Base-by-base conservation (phyloP, 257 asterid species). In the Galeopsis tetrahit region DNA sequence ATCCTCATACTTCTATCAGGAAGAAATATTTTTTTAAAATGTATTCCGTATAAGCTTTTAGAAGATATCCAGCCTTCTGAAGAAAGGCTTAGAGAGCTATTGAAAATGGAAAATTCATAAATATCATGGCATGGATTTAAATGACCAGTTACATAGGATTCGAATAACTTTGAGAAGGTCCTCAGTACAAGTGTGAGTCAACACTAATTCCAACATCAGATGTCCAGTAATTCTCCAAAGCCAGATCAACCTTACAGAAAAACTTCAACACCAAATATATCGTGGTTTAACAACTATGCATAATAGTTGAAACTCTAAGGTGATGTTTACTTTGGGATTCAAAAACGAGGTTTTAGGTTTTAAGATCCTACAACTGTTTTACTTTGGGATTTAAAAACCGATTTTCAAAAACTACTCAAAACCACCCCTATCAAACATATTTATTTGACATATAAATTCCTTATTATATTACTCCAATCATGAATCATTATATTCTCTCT, bases 11-110 rank as follows among this genome's bases (percentile, higher is more conserved):
- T 32, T 31, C 33, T 33, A 57, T 52, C 48, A 68, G 40, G 17
- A 70, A 28, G 11, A 40, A 67, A 72, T 38, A 52, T 38, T 62
- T 14, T n/a, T 31, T 64, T 14, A 70, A 35, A 60, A 62, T 44
- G 66, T 53, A 57, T 6, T 11, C 49, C 59, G 28, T 34, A 36
- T 68, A 52, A 74, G 72, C 52, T 61, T 32, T 40, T 67, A 38
- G 71, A 60, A 34, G 28, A 46, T 28, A 48, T 35, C 21, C 55
- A 48, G 13, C 17, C 34, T 68, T 63, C 36, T 42, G 10, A 14
- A 61, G 55, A 10, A 40, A 31, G 42, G 43, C n/a, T 36, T 60
- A 44, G 69, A 73, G 14, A 34, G 34, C 8, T 32, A 42, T 14
- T 52, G 58, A 3, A 3, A 65, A 71, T 10, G 36, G 9, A 39